A percentile compares a stretch with the other conserved stretches of the same genome.
Conservation (phyloP, 2,329 filamentous ascomycete species). For the Escovopsis weberi region DNA sequence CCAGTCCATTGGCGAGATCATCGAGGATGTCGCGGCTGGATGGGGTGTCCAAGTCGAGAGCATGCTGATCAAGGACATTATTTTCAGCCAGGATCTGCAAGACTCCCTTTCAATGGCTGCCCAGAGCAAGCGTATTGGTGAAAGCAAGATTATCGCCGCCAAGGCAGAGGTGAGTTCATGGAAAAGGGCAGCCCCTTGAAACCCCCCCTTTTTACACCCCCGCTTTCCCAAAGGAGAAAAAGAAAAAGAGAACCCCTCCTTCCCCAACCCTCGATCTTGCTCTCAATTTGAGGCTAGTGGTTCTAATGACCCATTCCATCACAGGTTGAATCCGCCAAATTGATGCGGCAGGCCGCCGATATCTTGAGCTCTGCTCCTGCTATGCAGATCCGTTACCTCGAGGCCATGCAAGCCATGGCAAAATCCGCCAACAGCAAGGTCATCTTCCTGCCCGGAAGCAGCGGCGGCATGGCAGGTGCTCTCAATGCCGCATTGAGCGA, state of each 20-base stretch:
- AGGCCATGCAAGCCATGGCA: constrained; percentile 98
- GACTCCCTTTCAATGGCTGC: constrained; percentile 96
- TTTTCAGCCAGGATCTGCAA: constrained; percentile 91
- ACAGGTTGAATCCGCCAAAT: constrained; percentile 77
- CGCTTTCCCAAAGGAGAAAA: not conserved
- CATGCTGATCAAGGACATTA: constrained; percentile 99
- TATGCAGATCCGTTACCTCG: constrained; percentile 96
- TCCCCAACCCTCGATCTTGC: not conserved
- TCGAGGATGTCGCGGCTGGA: constrained; percentile 82
- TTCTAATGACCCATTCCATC: not conserved
- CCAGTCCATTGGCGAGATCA: constrained; percentile 88
- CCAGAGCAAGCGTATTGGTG: constrained; percentile 95
- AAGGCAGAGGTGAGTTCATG: constrained; percentile 57
- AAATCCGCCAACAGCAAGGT: constrained; percentile 84
- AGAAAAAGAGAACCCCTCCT: not conserved
- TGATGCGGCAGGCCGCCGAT: constrained; percentile 87
- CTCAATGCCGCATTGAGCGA: constrained; percentile 30
- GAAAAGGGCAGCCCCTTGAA: not conserved
- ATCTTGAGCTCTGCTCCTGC: constrained; percentile 83
- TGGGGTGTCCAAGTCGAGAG: constrained; percentile 96
- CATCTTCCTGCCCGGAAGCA: constrained; percentile 58
- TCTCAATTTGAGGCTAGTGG: not conserved
- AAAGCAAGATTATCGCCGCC: constrained; percentile 95
- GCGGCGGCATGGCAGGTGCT: constrained; percentile 38
- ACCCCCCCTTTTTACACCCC: no score